These are phyloP conservation scores for Solanum gandarillasii DNA, from an alignment of 257 asterid species.

Conservation along the genomic window DNA sequence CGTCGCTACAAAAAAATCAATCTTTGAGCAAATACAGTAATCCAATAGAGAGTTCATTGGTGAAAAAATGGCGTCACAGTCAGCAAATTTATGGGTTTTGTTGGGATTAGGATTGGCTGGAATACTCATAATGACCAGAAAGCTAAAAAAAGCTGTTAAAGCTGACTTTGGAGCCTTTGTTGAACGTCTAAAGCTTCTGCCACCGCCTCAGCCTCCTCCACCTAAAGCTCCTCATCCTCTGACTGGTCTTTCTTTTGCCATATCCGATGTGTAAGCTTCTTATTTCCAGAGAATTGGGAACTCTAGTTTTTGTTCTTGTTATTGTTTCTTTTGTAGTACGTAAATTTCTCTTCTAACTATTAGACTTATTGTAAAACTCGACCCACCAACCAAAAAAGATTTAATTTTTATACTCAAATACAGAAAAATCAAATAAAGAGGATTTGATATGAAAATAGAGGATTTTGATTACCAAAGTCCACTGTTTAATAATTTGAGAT, in stretches of 20 bases:
- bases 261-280: slow-evolving; percentile 73
- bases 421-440: neutral
- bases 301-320: neutral
- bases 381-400: neutral
- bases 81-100: slow-evolving; percentile 85
- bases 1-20: neutral
- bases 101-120: slow-evolving; percentile 96
- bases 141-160: slow-evolving; percentile 62
- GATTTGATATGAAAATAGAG: neutral
- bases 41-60: neutral
- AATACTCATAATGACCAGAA: slow-evolving; percentile 67
- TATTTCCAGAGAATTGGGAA: neutral
- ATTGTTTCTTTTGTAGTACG: neutral
- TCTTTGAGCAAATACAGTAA: neutral
- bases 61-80: slow-evolving; percentile 47
- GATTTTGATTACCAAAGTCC: neutral
- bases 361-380: neutral
- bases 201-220: slow-evolving; percentile 98
- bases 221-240: slow-evolving; percentile 97
- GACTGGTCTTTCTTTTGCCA: slow-evolving; percentile 74
- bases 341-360: neutral
- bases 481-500: neutral
- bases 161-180: slow-evolving; percentile 90
- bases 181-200: slow-evolving; percentile 77
- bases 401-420: neutral